A percentile compares a stretch with the other conserved stretches of the same genome.
Evolutionary conservation across 2,329 filamentous ascomycete genomes (phyloP).

Genomic region (Pseudopithomyces chartarum): DNA sequence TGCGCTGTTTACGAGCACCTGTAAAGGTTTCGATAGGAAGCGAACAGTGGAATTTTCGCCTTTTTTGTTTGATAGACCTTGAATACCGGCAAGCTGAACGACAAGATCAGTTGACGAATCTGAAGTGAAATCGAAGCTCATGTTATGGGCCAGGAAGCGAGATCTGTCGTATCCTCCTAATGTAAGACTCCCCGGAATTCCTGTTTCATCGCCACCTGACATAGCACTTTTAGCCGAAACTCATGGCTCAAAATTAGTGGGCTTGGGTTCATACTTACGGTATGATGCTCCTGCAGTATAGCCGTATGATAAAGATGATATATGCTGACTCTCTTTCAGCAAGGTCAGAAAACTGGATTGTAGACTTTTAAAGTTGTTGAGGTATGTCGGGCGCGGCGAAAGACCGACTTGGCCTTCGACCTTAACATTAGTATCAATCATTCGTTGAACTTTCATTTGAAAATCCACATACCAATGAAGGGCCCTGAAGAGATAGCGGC

Average conservation of each 20-base stretch:
- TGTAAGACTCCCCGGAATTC: slow-evolving; percentile 56
- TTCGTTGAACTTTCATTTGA: slow-evolving; percentile 40
- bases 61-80: slow-evolving; percentile 28
- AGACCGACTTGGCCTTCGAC: slow-evolving; percentile 49
- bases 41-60: too few species aligned
- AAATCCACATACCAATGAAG: not conserved
- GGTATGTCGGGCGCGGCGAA: slow-evolving; percentile 57
- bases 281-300: slow-evolving; percentile 79
- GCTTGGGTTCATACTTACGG: slow-evolving; percentile 51
- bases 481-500: not conserved
- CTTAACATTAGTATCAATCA: not conserved
- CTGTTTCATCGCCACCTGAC: not conserved
- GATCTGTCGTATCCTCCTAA: slow-evolving; percentile 72
- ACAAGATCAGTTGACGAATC: slow-evolving; percentile 59
- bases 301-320: slow-evolving; percentile 75
- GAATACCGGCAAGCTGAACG: slow-evolving; percentile 57
- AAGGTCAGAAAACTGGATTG: slow-evolving; percentile 58
- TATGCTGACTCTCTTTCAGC: slow-evolving; percentile 61
- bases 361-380: slow-evolving; percentile 56
- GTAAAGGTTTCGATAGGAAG: not conserved
- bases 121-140: slow-evolving; percentile 59
- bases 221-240: not conserved
- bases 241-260: not conserved
- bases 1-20: not conserved
- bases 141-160: slow-evolving; percentile 65